phyloP scores from a whole-genome alignment of 495 filamentous ascomycete genomes.

The Penicillium flavigenum region DNA sequence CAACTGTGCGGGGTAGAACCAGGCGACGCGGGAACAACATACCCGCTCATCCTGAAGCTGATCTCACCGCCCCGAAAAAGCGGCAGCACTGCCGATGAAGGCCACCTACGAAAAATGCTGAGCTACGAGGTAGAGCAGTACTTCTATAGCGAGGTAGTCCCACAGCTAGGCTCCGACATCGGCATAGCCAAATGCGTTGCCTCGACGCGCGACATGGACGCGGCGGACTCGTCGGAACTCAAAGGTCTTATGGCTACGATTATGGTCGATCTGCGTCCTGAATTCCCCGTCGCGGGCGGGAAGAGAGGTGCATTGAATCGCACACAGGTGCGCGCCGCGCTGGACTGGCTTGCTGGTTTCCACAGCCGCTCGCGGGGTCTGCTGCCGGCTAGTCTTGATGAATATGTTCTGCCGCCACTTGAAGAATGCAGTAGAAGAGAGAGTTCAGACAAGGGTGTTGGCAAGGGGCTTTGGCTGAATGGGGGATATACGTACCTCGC shows the following conservation, averaged over 20 bases:
- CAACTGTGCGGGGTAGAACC: conserved; percentile 25
- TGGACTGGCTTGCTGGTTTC: conserved; percentile 38
- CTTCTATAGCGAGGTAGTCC: conserved; percentile 36
- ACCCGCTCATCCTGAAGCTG: conserved; percentile 39
- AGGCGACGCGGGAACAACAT: conserved; percentile 21
- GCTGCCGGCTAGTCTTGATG: conserved; percentile 19
- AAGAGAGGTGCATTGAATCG: conserved; percentile 29
- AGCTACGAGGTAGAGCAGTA: conserved; percentile 41
- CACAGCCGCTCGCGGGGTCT: conserved; percentile 30
- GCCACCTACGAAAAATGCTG: conserved; percentile 41
- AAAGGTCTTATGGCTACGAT: conserved; percentile 33
- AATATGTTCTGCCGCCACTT: conserved; percentile 33
- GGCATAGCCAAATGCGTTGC: conserved; percentile 36
- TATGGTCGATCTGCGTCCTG: conserved; percentile 35
- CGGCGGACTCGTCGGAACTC: conserved; percentile 14
- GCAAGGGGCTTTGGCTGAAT: conserved; percentile 35
- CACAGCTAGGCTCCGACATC: conserved; percentile 26
- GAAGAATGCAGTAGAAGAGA: conserved; percentile 27
- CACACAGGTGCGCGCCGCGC: conserved; percentile 29
- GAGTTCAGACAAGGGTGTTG: neutral
- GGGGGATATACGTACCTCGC: conserved; percentile 45
- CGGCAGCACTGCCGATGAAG: conserved; percentile 28
- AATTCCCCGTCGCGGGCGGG: conserved; percentile 31
- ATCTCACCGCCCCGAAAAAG: conserved; percentile 34
- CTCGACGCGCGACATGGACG: conserved; percentile 29